phyloP scores from a whole-genome alignment of 2,329 filamentous ascomycete genomes.

The Laburnicola sp. region DNA sequence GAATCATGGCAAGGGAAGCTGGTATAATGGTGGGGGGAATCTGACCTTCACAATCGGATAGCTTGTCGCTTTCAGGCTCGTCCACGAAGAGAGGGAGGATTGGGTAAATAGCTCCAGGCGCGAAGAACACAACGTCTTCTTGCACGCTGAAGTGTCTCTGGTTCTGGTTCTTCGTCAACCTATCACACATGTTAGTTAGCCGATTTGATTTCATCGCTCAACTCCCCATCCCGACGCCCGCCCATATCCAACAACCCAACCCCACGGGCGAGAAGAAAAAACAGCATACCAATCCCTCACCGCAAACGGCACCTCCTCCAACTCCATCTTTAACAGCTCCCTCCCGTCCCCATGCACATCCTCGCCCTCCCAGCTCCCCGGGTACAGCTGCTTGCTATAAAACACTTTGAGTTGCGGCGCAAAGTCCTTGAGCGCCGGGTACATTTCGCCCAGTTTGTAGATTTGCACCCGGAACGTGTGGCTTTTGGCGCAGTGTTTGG shows the following conservation, averaged over 20 bases:
- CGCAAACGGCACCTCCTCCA: conserved; percentile 48
- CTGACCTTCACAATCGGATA: conserved; percentile 47
- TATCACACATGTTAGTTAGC: conserved; percentile 10
- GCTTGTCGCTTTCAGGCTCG: conserved; percentile 37
- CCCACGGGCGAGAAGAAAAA: conserved; percentile 16
- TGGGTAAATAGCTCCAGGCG: conserved; percentile 57
- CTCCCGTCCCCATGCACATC: conserved; percentile 58
- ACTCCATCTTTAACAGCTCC: conserved; percentile 54
- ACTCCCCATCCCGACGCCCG: too few relatives aligned
- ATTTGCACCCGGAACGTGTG: conserved; percentile 30
- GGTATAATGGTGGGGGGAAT: background rate
- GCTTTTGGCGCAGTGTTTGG: conserved; percentile 22
- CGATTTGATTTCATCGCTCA: too few relatives aligned
- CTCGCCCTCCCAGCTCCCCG: conserved; percentile 57
- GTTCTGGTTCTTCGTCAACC: conserved; percentile 53
- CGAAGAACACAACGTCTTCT: conserved; percentile 55
- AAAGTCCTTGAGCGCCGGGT: conserved; percentile 35
- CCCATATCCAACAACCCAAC: too few relatives aligned
- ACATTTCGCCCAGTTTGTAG: conserved; percentile 39
- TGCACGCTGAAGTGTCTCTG: conserved; percentile 47
- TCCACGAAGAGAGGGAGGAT: conserved; percentile 57
- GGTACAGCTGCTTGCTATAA: conserved; percentile 47
- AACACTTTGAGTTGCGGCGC: conserved; percentile 44
- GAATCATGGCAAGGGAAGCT: background rate
- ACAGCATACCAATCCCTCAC: conserved; percentile 37